Percentiles rank a stretch among this genome's conserved stretches.
Conservation (phyloP, 108 stramenopile genomes). For the Chaetoceros muelleri region DNA sequence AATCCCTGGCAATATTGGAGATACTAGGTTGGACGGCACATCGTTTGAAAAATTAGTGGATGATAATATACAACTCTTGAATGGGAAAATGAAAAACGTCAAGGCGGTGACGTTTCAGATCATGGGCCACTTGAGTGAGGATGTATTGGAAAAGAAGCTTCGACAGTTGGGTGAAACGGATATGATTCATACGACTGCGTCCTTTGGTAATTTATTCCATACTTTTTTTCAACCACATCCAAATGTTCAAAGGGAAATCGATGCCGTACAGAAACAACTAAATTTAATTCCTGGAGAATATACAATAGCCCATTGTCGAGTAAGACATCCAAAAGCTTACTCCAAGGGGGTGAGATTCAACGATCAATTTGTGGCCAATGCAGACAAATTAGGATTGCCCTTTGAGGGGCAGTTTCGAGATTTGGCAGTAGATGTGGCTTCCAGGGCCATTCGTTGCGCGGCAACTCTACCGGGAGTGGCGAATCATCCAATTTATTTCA, state of each 20-base stretch:
- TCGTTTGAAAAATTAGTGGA: not conserved
- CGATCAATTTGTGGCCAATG: not conserved
- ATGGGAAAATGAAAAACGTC: slow-evolving; percentile 9
- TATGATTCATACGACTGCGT: slow-evolving; percentile 21
- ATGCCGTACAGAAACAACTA: not conserved
- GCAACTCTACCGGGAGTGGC: not conserved
- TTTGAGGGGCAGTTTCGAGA: slow-evolving; percentile 23
- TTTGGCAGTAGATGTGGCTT: slow-evolving; percentile 32
- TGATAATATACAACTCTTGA: not conserved
- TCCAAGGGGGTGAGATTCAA: not conserved
- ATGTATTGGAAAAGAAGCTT: slow-evolving; percentile 19
- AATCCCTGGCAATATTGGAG: not conserved
- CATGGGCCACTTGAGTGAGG: slow-evolving; percentile 39
- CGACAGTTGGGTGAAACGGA: slow-evolving; percentile 10
- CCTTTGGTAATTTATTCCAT: slow-evolving; percentile 32
- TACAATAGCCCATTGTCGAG: slow-evolving; percentile 42
- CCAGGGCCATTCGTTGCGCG: slow-evolving; percentile 32
- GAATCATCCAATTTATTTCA: slow-evolving; percentile 27
- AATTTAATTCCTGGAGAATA: slow-evolving; percentile 9
- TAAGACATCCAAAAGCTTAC: slow-evolving; percentile 29
- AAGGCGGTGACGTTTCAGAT: slow-evolving; percentile 35
- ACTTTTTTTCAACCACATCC: slow-evolving; percentile 33
- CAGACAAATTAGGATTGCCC: slow-evolving; percentile 46
- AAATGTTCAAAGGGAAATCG: slow-evolving; percentile 10
- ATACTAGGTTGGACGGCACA: not conserved